phyloP scores from a whole-genome alignment of 2,329 filamentous ascomycete genomes.

The Diaporthe humulicola region DNA sequence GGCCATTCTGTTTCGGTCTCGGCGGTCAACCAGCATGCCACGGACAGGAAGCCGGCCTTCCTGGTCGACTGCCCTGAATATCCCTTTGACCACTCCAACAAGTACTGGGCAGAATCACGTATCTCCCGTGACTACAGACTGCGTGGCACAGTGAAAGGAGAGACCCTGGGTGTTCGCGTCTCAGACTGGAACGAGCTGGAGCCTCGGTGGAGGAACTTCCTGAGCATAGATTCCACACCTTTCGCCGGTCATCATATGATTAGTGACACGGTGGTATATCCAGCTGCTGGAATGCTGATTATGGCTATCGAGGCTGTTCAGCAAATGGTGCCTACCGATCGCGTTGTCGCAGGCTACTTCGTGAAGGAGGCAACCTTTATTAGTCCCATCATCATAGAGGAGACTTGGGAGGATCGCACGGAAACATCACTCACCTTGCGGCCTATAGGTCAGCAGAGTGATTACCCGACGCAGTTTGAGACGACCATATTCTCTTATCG shows the following conservation, averaged over 20 bases:
- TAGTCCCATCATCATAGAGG: conserved; percentile 31
- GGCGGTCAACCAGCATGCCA: conserved; percentile 42
- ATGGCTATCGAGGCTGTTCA: conserved; percentile 55
- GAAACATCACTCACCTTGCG: conserved; percentile 50
- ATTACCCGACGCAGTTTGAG: conserved; percentile 47
- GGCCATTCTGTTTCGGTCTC: conserved; percentile 44
- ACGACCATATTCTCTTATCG: conserved; percentile 46
- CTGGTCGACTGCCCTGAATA: conserved; percentile 45
- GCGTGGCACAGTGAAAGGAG: conserved; percentile 39
- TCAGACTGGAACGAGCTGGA: conserved; percentile 47
- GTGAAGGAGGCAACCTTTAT: conserved; percentile 10
- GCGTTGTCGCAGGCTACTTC: conserved; percentile 5
- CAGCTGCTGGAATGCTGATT: conserved; percentile 52
- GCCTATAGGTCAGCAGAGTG: conserved; percentile 44
- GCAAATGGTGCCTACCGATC: conserved; percentile 36
- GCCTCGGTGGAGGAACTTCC: conserved; percentile 57
- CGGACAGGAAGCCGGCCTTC: conserved; percentile 46
- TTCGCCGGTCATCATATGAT: conserved; percentile 59
- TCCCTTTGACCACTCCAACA: conserved; percentile 51
- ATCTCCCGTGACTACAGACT: conserved; percentile 46
- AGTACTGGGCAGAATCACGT: conserved; percentile 50
- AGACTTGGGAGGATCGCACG: conserved; percentile 47
- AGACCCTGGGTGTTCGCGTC: background rate
- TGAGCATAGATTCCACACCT: conserved; percentile 51
- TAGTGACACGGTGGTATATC: conserved; percentile 49